phyloP scores from a whole-genome alignment of 306 rosid genomes.

The Inga oerstediana region DNA sequence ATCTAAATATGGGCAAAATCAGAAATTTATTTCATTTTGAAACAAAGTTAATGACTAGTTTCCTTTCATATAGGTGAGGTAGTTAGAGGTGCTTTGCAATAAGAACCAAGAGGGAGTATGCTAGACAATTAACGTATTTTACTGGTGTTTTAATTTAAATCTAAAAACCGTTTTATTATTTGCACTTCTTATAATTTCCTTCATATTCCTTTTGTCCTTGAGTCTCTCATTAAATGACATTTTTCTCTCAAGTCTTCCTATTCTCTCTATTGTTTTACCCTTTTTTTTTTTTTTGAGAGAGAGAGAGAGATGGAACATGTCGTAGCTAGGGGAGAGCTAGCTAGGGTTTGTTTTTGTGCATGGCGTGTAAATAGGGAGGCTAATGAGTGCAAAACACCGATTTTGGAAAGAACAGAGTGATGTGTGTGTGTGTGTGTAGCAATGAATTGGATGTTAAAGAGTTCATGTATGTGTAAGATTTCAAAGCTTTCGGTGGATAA shows the following conservation, averaged over 20 bases:
- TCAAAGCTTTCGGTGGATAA: slow-evolving; percentile 46
- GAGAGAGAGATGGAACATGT: neutral
- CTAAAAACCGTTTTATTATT: too few relatives aligned
- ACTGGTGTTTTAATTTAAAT: too few relatives aligned
- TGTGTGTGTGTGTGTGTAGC: neutral
- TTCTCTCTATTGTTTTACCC: neutral
- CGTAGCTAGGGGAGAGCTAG: neutral
- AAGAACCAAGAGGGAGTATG: neutral
- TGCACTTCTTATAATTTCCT: neutral
- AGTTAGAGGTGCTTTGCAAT: too few relatives aligned
- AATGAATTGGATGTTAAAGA: slow-evolving; percentile 21
- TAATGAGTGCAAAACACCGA: neutral
- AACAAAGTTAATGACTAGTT: neutral
- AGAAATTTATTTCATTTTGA: too few relatives aligned
- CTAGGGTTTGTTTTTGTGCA: neutral
- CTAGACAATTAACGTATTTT: neutral
- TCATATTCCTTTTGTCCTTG: neutral
- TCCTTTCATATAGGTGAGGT: neutral
- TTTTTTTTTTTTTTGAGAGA: too few relatives aligned
- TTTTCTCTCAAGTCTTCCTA: neutral
- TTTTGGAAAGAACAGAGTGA: slow-evolving; percentile 23
- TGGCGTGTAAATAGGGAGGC: neutral
- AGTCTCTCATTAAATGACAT: too few relatives aligned
- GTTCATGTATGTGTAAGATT: neutral
- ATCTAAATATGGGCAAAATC: too few relatives aligned